Percentiles rank a stretch among this genome's conserved stretches.
Evolutionary conservation across 208 protist species (phyloP).

Genomic region (Lotmaria passim): DNA sequence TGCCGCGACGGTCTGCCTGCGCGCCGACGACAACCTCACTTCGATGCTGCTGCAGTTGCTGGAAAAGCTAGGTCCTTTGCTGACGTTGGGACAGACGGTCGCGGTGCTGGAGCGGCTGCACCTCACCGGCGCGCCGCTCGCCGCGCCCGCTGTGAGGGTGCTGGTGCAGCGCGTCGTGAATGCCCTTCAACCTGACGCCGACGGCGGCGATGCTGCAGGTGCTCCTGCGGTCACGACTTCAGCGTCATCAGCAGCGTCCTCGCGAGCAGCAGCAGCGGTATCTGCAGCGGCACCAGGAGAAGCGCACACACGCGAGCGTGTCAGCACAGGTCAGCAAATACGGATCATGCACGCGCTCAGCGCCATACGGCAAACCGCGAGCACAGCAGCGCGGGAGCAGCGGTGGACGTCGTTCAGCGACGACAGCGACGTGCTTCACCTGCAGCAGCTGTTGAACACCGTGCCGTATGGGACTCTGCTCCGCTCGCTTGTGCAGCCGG

Average conservation of each 20-base stretch:
- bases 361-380: slow-evolving; percentile 18
- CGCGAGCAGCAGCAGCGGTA: not conserved
- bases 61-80: slow-evolving; percentile 30
- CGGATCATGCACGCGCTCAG: slow-evolving; percentile 24
- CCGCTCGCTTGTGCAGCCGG: slow-evolving; percentile 1
- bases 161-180: slow-evolving; percentile 34
- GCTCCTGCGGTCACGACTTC: not conserved
- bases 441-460: slow-evolving; percentile 22
- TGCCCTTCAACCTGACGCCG: slow-evolving; percentile 4
- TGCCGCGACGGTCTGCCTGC: slow-evolving; percentile 50
- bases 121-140: slow-evolving; percentile 27
- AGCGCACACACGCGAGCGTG: too few species aligned
- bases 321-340: slow-evolving; percentile 20
- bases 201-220: not conserved
- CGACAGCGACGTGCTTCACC: slow-evolving; percentile 15
- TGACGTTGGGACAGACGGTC: slow-evolving; percentile 36
- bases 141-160: slow-evolving; percentile 20
- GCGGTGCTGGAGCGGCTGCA: slow-evolving; percentile 39
- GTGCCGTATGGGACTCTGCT: slow-evolving; percentile 30
- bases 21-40: slow-evolving; percentile 49
- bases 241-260: too few species aligned
- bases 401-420: slow-evolving; percentile 10
- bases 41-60: slow-evolving; percentile 48
- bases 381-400: slow-evolving; percentile 17
- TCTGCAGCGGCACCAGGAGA: not conserved